Base-by-base conservation (phyloP, 2,329 filamentous ascomycete genomes). In the Shiraia sp. region DNA sequence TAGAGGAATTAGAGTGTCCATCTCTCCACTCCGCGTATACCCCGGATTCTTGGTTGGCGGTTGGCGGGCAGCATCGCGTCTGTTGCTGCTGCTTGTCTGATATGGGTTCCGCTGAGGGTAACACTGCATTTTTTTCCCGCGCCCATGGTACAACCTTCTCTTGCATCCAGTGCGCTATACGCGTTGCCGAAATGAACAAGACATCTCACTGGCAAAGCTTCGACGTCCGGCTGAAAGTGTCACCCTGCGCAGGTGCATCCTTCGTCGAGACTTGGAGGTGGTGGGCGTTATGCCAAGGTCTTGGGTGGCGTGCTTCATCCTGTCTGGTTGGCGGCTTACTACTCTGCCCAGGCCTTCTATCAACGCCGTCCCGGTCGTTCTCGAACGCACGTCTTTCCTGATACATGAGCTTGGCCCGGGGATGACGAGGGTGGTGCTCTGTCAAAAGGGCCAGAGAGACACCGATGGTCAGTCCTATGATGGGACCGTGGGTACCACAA, bases 351-450 rank as follows among this genome's bases (percentile, higher is more conserved):
- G 62, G 28, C 37, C 41, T 45, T 39, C 40, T 43, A 41, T 52
- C 44, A 41, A 53, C 51, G 53, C 56, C 52, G 46, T 52, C 48
- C 53, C 60, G 47, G 54, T 33, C 48, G 54, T 67, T 68, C 64
- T 61, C 50, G 61, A 67, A 64, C 58, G 37, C 55, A 50, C 40
- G 33, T 49, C 57, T 59, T 66, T 44, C 63, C 64, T 38, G 46
- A 64, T 55, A 17, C 32, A 63, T 53, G 41, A 35, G 41, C 64
- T 66, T 68, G 63, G 58, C 55, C 65, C 65, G 64, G 47, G n/a
- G 39, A 53, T 43, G 35, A 43, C 30, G 46, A 38, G 34, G 36
- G 35, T n/a, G n/a, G n/a, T n/a, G 24, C 40, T 41, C 37, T 51
- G 34, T 49, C n/a, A 32, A 31, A 54, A 42, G 42, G 36, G 40